Base-by-base conservation (phyloP, 371 early-diverging fungal genomes). In the Parasitella parasitica region DNA sequence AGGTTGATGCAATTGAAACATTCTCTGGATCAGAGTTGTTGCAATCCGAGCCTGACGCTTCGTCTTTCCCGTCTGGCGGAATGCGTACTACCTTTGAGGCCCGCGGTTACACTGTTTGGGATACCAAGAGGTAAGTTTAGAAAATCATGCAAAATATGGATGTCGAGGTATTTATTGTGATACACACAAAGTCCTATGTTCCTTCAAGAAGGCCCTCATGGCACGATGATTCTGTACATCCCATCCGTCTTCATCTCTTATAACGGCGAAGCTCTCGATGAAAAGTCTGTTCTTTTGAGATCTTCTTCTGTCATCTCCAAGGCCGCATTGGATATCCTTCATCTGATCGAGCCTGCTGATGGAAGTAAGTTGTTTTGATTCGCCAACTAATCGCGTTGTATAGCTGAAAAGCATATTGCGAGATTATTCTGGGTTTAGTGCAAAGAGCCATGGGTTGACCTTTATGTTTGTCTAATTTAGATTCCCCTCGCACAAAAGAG, bases 101-200 rank as follows among this genome's bases (percentile, higher is more conserved):
- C 59, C 94, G 97, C 76, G 97, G 99, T 63, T 98, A 98, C 87
- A 98, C 97, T 61, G 93, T 97, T 71, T 98, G 99, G 99, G 97
- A 97, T 78, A 95, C 97, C 36, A 91, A 78, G 71, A 81, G 81
- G 81, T 81, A 73, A 46, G 55, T 46, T 24, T 50, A n/a, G 15
- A 48, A 36, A 54, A 32, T 38, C 7, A 24, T 43, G 43, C 43
- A 43, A 43, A 39, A 18, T 20, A 16, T 4, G 43, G 9, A 20
- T 11, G 18, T 39, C n/a, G 6, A 41, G 20, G 24, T 36, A 26
- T 22, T 34, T 9, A 32, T 48, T 20, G 18, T 49, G 5, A 13
- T 37, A 1, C 20, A 12, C 13, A 58, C n/a, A n/a, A n/a, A 93
- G 94, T 75, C 97, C 97, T 64, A 95, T 97, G 96, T 98, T 94